Conservation (phyloP, 164 flowering plant species). For the Hamamelis virginiana region DNA sequence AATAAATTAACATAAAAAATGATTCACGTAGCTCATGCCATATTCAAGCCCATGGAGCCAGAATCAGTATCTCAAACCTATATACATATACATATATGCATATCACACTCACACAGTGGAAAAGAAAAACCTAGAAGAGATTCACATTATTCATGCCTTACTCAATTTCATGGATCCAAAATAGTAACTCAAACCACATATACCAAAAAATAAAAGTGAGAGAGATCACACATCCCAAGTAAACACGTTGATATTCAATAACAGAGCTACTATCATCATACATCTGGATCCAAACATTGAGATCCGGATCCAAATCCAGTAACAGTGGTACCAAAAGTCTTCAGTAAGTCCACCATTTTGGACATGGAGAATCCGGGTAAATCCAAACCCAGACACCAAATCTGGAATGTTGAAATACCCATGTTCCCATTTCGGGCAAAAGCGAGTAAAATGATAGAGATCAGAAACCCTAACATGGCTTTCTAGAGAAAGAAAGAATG, state of each 20-base stretch:
- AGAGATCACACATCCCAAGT: neutral
- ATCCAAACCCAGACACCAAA: constrained; percentile 24
- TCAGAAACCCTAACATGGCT: constrained; percentile 15
- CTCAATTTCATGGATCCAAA: neutral
- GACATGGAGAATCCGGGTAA: constrained; percentile 4
- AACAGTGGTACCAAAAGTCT: neutral
- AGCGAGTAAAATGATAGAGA: constrained; percentile 3
- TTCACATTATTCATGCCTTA: too few relatives aligned
- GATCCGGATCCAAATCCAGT: constrained; percentile 15
- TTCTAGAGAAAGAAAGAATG: neutral
- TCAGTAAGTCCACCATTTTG: neutral
- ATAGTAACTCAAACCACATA: neutral
- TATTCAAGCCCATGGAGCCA: constrained; percentile 2
- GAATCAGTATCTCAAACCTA: neutral
- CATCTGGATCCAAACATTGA: constrained; percentile 7
- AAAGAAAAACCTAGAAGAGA: too few relatives aligned
- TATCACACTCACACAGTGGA: too few relatives aligned
- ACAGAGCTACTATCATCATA: neutral
- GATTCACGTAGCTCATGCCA: neutral
- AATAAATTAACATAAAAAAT: neutral
- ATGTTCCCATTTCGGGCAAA: constrained; percentile 24
- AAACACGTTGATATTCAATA: neutral
- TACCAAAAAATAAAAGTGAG: neutral
- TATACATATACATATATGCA: too few relatives aligned
- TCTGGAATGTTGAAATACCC: constrained; percentile 14